Conservation (phyloP, 2,329 filamentous ascomycete genomes). For the Sordariomycetes sp. region DNA sequence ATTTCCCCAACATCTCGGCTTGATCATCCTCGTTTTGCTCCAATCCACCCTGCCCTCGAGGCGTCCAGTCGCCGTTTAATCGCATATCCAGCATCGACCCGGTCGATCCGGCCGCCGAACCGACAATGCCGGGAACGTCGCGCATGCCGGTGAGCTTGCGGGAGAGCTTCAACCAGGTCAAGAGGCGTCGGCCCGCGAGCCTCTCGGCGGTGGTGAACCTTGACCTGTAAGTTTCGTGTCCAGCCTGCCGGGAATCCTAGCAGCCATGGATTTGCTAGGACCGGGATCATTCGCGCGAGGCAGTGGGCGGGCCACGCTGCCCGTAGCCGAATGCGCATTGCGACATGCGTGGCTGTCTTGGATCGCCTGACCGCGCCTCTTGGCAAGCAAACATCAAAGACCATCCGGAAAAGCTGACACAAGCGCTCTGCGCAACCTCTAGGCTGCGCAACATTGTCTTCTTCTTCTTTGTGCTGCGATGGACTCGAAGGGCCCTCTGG, state of each 20-base stretch:
- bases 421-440: conserved; percentile 3
- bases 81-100: not conserved
- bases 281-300: not conserved
- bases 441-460: conserved; percentile 84
- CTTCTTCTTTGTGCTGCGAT: conserved; percentile 75
- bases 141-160: conserved; percentile 62
- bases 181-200: conserved; percentile 42
- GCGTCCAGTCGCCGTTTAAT: not conserved
- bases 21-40: not conserved
- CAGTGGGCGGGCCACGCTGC: not conserved
- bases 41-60: not conserved
- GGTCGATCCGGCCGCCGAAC: not conserved
- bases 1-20: not conserved
- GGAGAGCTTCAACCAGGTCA: conserved; percentile 53
- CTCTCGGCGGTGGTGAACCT: conserved; percentile 53
- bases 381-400: not conserved
- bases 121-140: conserved; percentile 53
- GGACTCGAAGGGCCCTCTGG: conserved; percentile 69
- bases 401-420: not conserved
- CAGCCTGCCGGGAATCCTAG: not conserved
- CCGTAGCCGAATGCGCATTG: not conserved
- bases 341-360: not conserved
- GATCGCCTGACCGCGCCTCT: not conserved
- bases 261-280: not conserved
- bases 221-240: conserved; percentile 47